phyloP scores from a whole-genome alignment of 257 asterid species.

The Primulina eburnea region DNA sequence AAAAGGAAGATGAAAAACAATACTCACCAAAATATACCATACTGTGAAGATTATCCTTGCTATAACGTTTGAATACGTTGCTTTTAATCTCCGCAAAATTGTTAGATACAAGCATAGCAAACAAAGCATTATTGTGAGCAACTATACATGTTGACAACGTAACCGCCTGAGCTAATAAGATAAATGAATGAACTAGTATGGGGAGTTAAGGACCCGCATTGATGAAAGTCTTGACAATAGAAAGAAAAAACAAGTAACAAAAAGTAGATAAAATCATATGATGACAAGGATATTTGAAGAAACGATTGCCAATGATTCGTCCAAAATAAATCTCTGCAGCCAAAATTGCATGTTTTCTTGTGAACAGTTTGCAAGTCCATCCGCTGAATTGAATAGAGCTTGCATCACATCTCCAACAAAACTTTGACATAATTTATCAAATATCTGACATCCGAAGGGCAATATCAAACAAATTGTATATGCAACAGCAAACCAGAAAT shows the following conservation, averaged over 20 bases:
- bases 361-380: conserved; percentile 79
- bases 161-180: conserved; percentile 95
- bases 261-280: conserved; percentile 12
- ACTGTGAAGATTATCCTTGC: conserved; percentile 87
- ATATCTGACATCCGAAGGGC: conserved; percentile 59
- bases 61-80: conserved; percentile 86
- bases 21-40: conserved; percentile 85
- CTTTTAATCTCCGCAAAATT: conserved; percentile 97
- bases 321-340: conserved; percentile 72
- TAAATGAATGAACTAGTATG: conserved; percentile 82
- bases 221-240: conserved; percentile 18
- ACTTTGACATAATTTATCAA: conserved; percentile 93
- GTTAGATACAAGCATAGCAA: conserved; percentile 94
- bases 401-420: conserved; percentile 96
- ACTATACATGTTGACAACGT: conserved; percentile 94
- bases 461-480: conserved; percentile 18
- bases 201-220: conserved; percentile 55
- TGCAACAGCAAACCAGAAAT: conserved; percentile 5
- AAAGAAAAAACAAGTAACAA: conserved; percentile 6
- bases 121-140: conserved; percentile 91
- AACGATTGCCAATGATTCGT: conserved; percentile 72
- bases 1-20: conserved; percentile 21
- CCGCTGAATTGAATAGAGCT: conserved; percentile 82
- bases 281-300: conserved; percentile 86
- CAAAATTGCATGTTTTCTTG: conserved; percentile 52